These are phyloP conservation scores for Eucommia ulmoides DNA, from an alignment of 257 asterid genomes.

Conservation along the genomic window DNA sequence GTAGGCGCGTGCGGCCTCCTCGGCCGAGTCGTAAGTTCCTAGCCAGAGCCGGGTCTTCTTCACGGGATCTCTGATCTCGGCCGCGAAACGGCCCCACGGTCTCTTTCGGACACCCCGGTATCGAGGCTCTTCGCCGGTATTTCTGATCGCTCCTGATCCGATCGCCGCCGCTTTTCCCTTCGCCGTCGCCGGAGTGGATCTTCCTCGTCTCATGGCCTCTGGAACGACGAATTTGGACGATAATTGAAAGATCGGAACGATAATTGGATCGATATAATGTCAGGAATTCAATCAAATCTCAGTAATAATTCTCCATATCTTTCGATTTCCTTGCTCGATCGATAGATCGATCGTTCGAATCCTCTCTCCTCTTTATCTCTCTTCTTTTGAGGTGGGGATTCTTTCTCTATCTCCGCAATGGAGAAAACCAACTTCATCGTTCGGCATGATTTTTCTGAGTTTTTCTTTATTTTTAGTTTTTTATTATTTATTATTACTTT, in stretches of 20 bases:
- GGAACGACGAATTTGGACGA: background rate
- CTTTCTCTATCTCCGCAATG: background rate
- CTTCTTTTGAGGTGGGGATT: background rate
- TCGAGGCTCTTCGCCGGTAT: background rate
- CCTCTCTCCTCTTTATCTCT: background rate
- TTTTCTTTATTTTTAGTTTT: too few species aligned
- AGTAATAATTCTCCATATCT: background rate
- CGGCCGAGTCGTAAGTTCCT: conserved; percentile 15
- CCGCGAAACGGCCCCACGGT: background rate
- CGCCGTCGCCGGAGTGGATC: background rate
- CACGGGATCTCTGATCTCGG: conserved; percentile 12
- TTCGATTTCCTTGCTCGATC: background rate
- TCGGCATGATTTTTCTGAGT: background rate
- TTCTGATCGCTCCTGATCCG: background rate
- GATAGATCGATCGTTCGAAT: background rate
- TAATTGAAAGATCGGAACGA: background rate
- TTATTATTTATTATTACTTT: too few species aligned
- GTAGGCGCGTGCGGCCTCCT: conserved; percentile 20
- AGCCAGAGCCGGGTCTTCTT: conserved; percentile 16
- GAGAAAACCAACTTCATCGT: background rate
- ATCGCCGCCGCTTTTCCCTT: background rate
- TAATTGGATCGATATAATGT: background rate
- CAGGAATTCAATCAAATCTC: background rate
- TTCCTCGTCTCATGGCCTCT: background rate
- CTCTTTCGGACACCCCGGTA: background rate